A percentile compares a stretch with the other conserved stretches of the same genome.
Evolutionary conservation across 371 early-diverging fungal species (phyloP).

Genomic region (Synchytrium microbalum): DNA sequence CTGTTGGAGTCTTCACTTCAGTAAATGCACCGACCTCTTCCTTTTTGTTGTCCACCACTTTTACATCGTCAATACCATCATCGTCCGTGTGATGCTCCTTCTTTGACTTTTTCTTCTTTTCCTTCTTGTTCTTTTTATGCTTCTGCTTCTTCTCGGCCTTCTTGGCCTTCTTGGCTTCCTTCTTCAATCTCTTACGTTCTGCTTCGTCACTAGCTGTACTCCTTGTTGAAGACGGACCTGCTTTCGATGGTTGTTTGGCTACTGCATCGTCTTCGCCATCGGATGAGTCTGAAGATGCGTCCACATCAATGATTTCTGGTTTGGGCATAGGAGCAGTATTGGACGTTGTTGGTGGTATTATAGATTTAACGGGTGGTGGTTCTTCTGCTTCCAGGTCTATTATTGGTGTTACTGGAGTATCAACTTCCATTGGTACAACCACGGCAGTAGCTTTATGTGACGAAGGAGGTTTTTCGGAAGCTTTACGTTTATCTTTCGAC

Average conservation of each 20-base stretch:
- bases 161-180: conserved; percentile 9
- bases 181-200: conserved; percentile 31
- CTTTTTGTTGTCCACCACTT: too few relatives aligned
- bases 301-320: background rate
- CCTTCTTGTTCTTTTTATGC: conserved; percentile 10
- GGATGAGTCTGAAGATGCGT: background rate
- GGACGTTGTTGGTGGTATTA: background rate
- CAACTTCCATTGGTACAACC: background rate
- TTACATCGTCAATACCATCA: conserved; percentile 15
- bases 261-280: background rate
- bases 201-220: conserved; percentile 17
- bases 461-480: conserved; percentile 23
- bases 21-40: background rate
- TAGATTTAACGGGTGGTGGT: background rate
- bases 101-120: conserved; percentile 5
- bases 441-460: conserved; percentile 3
- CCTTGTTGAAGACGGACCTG: conserved; percentile 4
- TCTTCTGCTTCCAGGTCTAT: background rate
- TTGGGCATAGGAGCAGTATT: background rate
- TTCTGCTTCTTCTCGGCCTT: conserved; percentile 12
- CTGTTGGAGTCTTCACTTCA: background rate
- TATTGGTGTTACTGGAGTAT: background rate
- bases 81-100: conserved; percentile 7
- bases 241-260: background rate
- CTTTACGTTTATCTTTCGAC: conserved; percentile 12